Evolutionary conservation across 495 filamentous ascomycete species (phyloP), one percentile per base, ranked within the genome.

Genomic region (Cryomyces antarcticus): DNA sequence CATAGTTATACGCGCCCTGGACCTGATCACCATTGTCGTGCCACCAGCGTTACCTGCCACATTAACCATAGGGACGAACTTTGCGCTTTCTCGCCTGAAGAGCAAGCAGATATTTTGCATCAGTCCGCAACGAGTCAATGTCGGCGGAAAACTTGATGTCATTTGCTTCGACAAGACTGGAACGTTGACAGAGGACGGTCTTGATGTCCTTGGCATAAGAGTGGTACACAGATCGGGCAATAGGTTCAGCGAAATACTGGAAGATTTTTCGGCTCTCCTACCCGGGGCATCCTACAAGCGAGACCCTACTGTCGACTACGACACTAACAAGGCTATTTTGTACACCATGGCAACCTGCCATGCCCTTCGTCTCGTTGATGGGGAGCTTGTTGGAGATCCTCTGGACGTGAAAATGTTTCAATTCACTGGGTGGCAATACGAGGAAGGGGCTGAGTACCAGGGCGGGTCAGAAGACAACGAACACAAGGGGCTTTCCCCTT

Each of bases 141-240:
- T 99, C 28, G 88, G 82, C 11, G 92, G 92, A 5, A 96, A 95
- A 56, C 64, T 99, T 5, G 89, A 99, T 60, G 68, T 95, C 30
- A 75, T 99, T 52, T 96, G 89, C 61, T 99, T 99, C 49, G 92
- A 99, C 60, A 99, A 99, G 57, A 99, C 92, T 3, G 92, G 92
- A 13, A 99, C 92, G 10, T 65, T 99, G 24, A 99, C 92, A 2
- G 92, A 96, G 59, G 92, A 99, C 57, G 92, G 92, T 0, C 65
- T 99, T 38, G 92, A 99, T 62, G 82, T 99, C 35, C 76, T 96
- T 28, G 92, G 92, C 5, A 69, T 89, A 10, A 75, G 82, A 35
- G 73, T 82, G 5, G 82, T 84, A 29, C 70, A 77, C 48, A 59
- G 62, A 28, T 65, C 67, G n/a, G 61, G 68, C 24, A 76, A 72